phyloP scores from a whole-genome alignment of 257 asterid genomes.

The Jaltomata sinuosa region DNA sequence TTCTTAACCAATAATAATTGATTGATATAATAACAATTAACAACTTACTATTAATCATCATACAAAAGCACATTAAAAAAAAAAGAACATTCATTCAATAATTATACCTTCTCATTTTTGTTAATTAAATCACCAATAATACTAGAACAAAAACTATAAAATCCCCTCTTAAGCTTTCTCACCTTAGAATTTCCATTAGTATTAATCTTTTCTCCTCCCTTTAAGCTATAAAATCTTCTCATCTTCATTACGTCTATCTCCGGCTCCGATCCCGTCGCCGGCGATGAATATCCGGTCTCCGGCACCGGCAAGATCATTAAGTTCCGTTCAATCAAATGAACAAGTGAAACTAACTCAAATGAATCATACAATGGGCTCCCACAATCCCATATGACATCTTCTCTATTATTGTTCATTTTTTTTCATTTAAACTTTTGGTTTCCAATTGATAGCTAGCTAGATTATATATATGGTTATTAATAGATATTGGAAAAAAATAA shows the following conservation, averaged over 20 bases:
- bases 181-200: neutral
- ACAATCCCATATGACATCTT: constrained; percentile 30
- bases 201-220: neutral
- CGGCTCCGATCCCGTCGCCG: neutral
- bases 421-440: neutral
- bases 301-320: constrained; percentile 6
- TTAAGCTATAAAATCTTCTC: neutral
- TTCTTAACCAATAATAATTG: neutral
- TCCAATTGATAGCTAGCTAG: neutral
- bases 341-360: constrained; percentile 28
- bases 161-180: neutral
- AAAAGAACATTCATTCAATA: neutral
- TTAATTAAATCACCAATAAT: neutral
- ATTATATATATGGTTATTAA: neutral
- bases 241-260: neutral
- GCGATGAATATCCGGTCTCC: neutral
- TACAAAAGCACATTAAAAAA: neutral
- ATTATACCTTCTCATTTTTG: neutral
- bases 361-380: constrained; percentile 55
- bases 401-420: constrained; percentile 11
- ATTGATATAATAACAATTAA: neutral
- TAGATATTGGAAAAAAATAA: neutral
- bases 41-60: neutral
- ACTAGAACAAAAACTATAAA: constrained; percentile 1
- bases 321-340: constrained; percentile 26